phyloP scores from a whole-genome alignment of 108 stramenopile species.

The Skeletonema tropicum region DNA sequence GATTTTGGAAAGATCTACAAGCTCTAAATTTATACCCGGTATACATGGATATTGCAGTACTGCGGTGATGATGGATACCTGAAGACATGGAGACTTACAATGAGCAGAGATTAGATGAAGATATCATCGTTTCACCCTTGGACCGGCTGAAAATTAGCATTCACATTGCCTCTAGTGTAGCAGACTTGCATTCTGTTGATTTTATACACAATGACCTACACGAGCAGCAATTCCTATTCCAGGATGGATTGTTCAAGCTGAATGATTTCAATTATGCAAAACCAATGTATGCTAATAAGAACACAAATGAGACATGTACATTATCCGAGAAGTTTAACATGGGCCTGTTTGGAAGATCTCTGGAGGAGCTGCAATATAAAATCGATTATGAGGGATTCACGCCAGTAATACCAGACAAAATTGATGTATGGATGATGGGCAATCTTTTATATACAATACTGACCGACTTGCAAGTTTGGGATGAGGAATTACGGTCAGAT shows the following conservation, averaged over 20 bases:
- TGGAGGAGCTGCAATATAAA: neutral
- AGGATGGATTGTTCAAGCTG: conserved; percentile 36
- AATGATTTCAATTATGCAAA: conserved; percentile 34
- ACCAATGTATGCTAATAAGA: conserved; percentile 38
- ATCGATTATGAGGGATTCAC: neutral
- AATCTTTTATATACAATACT: neutral
- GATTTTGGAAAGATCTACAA: conserved; percentile 29
- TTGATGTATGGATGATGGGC: neutral
- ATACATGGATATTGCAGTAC: conserved; percentile 45
- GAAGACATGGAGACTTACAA: conserved; percentile 48
- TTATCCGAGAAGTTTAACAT: neutral
- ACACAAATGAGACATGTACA: conserved; percentile 9
- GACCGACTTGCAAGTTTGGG: neutral
- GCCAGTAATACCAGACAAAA: neutral
- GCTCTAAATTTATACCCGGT: conserved; percentile 35
- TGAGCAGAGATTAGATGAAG: conserved; percentile 14
- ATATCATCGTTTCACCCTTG: conserved; percentile 4
- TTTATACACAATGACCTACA: conserved; percentile 56
- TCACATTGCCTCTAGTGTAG: conserved; percentile 55
- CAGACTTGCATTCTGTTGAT: conserved; percentile 57
- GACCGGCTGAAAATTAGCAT: conserved; percentile 14
- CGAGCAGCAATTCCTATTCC: conserved; percentile 47
- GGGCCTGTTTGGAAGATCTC: neutral
- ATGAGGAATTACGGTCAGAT: neutral
- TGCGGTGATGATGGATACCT: conserved; percentile 48